A percentile compares a stretch with the other conserved stretches of the same genome.
phyloP scores from a whole-genome alignment of 163 green algal species.

The Chlorella variabilis region DNA sequence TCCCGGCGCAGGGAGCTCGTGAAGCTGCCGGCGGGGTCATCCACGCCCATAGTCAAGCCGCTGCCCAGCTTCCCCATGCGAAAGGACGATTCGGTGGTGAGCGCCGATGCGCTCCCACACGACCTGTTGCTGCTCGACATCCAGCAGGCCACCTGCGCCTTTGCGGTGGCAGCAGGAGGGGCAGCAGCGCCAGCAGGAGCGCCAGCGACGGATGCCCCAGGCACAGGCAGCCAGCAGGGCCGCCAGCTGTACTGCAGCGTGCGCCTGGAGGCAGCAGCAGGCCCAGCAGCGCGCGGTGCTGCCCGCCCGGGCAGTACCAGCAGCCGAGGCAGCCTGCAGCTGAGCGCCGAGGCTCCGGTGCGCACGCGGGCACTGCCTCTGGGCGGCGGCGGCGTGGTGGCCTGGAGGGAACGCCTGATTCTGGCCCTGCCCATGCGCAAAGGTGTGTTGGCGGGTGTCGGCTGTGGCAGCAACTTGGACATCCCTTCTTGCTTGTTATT shows the following conservation, averaged over 20 bases:
- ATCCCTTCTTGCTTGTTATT: background rate
- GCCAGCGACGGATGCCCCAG: too few relatives aligned
- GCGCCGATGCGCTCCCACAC: constrained; percentile 45
- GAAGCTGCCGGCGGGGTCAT: constrained; percentile 43
- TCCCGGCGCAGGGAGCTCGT: constrained; percentile 50
- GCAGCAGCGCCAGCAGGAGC: background rate
- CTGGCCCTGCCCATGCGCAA: constrained; percentile 54
- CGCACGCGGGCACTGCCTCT: constrained; percentile 39
- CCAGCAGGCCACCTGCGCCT: background rate
- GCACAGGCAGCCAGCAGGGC: background rate
- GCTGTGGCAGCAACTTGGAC: too few relatives aligned
- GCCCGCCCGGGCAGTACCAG: background rate
- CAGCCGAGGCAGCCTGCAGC: background rate
- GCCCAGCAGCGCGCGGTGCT: background rate
- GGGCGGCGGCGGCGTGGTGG: constrained; percentile 13
- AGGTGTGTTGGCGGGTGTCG: constrained; percentile 17
- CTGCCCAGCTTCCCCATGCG: constrained; percentile 59
- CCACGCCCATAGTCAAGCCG: constrained; percentile 58
- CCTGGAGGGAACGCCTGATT: constrained; percentile 53
- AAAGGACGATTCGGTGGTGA: constrained; percentile 9
- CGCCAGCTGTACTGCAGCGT: constrained; percentile 53
- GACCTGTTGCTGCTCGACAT: constrained; percentile 72
- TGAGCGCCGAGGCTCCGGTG: background rate
- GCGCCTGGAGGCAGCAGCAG: background rate
- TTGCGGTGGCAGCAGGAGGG: background rate